Evolutionary conservation across 2,329 filamentous ascomycete genomes (phyloP).

Genomic region (Nigrograna mackinnonii): DNA sequence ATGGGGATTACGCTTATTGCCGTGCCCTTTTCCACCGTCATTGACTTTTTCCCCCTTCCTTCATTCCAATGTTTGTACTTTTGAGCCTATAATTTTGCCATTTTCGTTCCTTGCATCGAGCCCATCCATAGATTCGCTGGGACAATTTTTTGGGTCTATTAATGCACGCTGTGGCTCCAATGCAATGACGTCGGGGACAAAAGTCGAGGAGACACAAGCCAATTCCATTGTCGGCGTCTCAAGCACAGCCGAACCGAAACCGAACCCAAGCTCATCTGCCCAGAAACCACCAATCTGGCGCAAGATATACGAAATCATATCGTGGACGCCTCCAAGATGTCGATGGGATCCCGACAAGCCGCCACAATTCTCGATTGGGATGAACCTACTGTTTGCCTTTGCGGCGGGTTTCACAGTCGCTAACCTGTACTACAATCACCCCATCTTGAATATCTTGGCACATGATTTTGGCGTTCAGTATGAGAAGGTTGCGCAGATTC

Average conservation of each 20-base stretch:
- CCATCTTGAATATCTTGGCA: conserved; percentile 76
- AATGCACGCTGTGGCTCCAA: neutral
- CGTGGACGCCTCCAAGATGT: conserved; percentile 67
- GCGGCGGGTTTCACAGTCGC: conserved; percentile 73
- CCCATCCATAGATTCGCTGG: too few relatives aligned
- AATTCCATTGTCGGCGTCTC: neutral
- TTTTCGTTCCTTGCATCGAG: too few relatives aligned
- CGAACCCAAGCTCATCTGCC: neutral
- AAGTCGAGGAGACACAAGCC: too few relatives aligned
- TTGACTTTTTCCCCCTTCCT: too few relatives aligned
- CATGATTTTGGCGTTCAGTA: conserved; percentile 71
- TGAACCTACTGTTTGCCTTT: conserved; percentile 73
- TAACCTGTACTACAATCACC: conserved; percentile 81
- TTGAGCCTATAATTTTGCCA: too few relatives aligned
- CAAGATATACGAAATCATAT: conserved; percentile 39
- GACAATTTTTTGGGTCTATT: too few relatives aligned
- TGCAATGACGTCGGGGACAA: too few relatives aligned
- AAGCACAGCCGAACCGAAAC: neutral
- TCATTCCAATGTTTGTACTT: too few relatives aligned
- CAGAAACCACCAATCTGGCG: conserved; percentile 21
- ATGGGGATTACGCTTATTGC: too few relatives aligned
- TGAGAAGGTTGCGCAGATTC: conserved; percentile 68
- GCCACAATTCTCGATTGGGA: conserved; percentile 66
- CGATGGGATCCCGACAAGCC: conserved; percentile 70
- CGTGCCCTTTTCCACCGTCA: too few relatives aligned